A percentile compares a stretch with the other conserved stretches of the same genome.
Conservation (phyloP, 169 alveolate species). For the Cryptosporidium canis region DNA sequence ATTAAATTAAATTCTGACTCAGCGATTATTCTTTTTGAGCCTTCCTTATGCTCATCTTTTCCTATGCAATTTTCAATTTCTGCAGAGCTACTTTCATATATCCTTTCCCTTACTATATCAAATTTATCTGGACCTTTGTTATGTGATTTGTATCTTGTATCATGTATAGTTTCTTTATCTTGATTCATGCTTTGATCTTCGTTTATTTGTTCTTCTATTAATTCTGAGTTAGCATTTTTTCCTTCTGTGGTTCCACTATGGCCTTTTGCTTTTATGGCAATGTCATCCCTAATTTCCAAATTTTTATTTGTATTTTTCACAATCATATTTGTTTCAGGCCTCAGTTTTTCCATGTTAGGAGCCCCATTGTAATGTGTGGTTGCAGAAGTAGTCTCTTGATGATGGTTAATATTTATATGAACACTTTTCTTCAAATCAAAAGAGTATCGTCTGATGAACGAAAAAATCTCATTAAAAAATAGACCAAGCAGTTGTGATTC, state of each 20-base stretch:
- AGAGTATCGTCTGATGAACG: neutral
- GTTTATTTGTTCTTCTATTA: neutral
- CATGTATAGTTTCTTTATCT: neutral
- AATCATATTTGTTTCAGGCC: neutral
- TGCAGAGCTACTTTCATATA: neutral
- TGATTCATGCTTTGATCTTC: neutral
- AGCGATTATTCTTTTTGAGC: neutral
- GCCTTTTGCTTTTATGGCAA: neutral
- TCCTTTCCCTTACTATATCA: neutral
- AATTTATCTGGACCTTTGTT: neutral
- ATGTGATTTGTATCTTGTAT: neutral
- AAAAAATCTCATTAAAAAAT: conserved; percentile 24
- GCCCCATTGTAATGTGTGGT: neutral
- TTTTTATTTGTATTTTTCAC: neutral
- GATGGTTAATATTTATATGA: neutral
- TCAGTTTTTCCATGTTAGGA: neutral
- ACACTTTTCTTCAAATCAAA: neutral
- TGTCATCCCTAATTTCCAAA: neutral
- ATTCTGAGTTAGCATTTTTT: neutral
- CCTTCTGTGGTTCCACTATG: neutral
- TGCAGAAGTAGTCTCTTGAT: neutral
- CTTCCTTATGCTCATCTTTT: neutral
- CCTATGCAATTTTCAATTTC: neutral
- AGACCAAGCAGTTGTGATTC: conserved; percentile 53
- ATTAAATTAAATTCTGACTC: neutral